These are phyloP conservation scores for Colletotrichum simmondsii DNA, from an alignment of 2,329 filamentous ascomycete genomes.

Conservation along the genomic window DNA sequence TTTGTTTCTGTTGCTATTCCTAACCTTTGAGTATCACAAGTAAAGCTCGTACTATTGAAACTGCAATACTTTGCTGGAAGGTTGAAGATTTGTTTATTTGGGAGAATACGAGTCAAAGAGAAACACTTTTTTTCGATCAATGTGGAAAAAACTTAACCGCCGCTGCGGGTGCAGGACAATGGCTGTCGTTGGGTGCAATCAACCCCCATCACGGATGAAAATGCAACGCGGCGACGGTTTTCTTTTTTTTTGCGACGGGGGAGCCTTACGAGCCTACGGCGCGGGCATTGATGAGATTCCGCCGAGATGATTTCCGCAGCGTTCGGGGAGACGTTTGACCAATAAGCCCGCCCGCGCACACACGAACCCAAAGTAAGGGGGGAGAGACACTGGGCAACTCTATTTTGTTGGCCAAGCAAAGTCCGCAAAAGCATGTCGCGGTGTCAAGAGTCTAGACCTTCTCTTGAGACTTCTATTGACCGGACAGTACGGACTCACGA, in stretches of 20 bases:
- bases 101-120: background rate
- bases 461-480: background rate
- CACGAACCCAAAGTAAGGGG: background rate
- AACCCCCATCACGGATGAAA: background rate
- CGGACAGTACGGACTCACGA: background rate
- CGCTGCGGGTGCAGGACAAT: background rate
- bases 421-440: no score
- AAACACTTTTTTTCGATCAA: background rate
- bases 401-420: background rate
- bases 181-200: background rate
- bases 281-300: background rate
- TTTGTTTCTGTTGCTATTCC: constrained; percentile 1
- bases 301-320: constrained; percentile 3
- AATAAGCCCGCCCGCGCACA: background rate
- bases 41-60: background rate
- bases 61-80: background rate
- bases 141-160: background rate
- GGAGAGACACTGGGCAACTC: background rate
- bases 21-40: background rate
- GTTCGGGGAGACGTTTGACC: background rate
- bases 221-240: background rate
- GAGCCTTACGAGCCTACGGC: background rate
- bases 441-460: background rate
- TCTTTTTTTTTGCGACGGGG: background rate
- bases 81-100: background rate